Base-by-base conservation (phyloP, 2,329 filamentous ascomycete genomes). In the Epichloe sp. region DNA sequence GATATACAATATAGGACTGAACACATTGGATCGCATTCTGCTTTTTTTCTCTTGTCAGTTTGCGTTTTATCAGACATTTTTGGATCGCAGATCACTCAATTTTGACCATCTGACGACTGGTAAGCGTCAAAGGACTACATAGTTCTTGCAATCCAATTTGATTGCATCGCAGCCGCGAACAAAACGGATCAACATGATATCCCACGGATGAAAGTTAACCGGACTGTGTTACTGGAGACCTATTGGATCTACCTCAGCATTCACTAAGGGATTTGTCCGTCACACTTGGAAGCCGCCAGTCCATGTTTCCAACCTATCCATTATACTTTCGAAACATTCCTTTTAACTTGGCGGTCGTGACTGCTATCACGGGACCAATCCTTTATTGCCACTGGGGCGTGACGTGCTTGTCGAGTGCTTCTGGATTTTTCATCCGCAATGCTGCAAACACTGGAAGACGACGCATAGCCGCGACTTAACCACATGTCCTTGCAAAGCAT, bases 111-210 rank as follows among this genome's bases (percentile, higher is more conserved):
- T 34, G 52, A 52, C 47, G 52, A 47, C n/a, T 44, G 52, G 52
- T 54, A 54, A 54, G 44, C 52, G 52, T 54, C 47, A 17, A 48
- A 46, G 49, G 45, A 50, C 52, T 52, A 34, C 4, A 35, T 2
- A 48, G 55, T 57, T 57, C 53, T 50, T 5, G 56, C 56, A 58
- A 58, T 58, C 54, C 47, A 53, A 56, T 55, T 53, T 53, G 55
- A 58, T 58, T 58, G 56, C 54, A 52, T 56, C 56, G 56, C 56
- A 54, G 40, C 56, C 56, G 56, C 56, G 56, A 57, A 40, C 43
- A 38, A 44, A 41, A 14, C 6, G 49, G 31, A 46, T 19, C 21
- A 49, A 44, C 47, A 42, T 10, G 3, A 10, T 12, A 3, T 4
- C 2, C 34, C 34, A 45, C 34, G 19, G 19, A 38, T 15, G 8